Conservation (phyloP, 257 asterid species). For the Capsicum rhomboideum region DNA sequence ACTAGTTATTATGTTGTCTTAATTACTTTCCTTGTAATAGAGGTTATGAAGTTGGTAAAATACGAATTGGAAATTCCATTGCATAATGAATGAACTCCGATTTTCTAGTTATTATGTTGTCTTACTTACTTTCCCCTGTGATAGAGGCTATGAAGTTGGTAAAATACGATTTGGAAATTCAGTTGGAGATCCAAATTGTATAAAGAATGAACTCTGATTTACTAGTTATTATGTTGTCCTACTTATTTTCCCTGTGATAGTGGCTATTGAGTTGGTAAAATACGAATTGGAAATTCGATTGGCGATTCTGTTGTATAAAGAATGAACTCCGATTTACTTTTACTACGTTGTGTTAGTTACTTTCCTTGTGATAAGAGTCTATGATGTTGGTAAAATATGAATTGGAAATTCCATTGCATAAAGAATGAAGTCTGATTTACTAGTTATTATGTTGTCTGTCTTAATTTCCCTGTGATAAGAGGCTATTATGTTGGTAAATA, state of each 20-base stretch:
- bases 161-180: too few relatives aligned
- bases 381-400: not conserved
- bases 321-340: not conserved
- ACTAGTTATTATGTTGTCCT: not conserved
- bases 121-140: not conserved
- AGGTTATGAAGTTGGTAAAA: not conserved
- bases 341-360: not conserved
- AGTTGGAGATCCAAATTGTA: too few relatives aligned
- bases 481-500: not conserved
- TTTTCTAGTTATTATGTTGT: not conserved
- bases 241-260: not conserved
- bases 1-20: too few relatives aligned
- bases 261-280: not conserved
- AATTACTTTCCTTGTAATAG: too few relatives aligned
- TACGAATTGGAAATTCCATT: not conserved
- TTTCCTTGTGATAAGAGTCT: not conserved
- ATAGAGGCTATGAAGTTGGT: not conserved
- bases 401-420: too few relatives aligned
- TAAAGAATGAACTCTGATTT: too few relatives aligned
- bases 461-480: too few relatives aligned
- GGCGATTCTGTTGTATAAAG: not conserved
- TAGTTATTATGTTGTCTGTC: too few relatives aligned
- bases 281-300: too few relatives aligned
- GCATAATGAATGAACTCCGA: not conserved
- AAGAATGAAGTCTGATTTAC: too few relatives aligned